phyloP scores from a whole-genome alignment of 1,139 yeast species.

The Zygoascus hellenicus region DNA sequence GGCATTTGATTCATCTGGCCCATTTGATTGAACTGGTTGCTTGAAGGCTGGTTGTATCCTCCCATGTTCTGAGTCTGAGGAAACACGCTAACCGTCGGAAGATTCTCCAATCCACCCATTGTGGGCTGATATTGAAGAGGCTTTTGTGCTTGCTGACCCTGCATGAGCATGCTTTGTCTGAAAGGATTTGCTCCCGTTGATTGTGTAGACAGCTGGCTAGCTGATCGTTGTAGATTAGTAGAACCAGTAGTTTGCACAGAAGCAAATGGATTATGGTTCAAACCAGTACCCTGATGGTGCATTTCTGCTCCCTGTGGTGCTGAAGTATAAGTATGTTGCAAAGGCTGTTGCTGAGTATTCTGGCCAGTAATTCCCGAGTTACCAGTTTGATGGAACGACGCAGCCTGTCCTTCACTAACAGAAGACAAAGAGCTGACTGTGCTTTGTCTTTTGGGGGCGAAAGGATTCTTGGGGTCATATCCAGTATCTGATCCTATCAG shows the following conservation, averaged over 20 bases:
- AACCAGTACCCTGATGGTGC: slow-evolving; percentile 4
- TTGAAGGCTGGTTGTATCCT: not conserved
- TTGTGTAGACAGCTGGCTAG: slow-evolving; percentile 10
- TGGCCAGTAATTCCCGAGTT: not conserved
- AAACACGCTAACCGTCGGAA: slow-evolving; percentile 27
- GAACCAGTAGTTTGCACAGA: slow-evolving; percentile 13
- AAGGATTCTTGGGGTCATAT: slow-evolving; percentile 14
- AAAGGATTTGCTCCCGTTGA: slow-evolving; percentile 31
- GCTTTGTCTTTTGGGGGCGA: slow-evolving; percentile 30
- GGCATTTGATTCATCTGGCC: not conserved
- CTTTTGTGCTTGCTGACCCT: slow-evolving; percentile 16
- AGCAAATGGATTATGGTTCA: slow-evolving; percentile 12
- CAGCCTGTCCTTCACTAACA: slow-evolving; percentile 1
- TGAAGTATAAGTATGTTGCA: slow-evolving; percentile 14
- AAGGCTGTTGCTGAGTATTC: slow-evolving; percentile 12
- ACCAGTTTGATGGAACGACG: slow-evolving; percentile 1
- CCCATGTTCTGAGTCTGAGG: slow-evolving; percentile 21
- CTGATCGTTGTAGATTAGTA: slow-evolving; percentile 14
- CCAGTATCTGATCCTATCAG: slow-evolving; percentile 4
- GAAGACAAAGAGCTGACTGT: slow-evolving; percentile 14
- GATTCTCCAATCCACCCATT: slow-evolving; percentile 26
- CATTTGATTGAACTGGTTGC: not conserved
- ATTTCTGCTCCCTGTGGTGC: not conserved
- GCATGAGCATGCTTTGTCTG: slow-evolving; percentile 23
- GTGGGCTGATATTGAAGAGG: slow-evolving; percentile 23